A percentile compares a stretch with the other conserved stretches of the same genome.
Conservation (phyloP, 2,329 filamentous ascomycete species). For the Knufia petricola region DNA sequence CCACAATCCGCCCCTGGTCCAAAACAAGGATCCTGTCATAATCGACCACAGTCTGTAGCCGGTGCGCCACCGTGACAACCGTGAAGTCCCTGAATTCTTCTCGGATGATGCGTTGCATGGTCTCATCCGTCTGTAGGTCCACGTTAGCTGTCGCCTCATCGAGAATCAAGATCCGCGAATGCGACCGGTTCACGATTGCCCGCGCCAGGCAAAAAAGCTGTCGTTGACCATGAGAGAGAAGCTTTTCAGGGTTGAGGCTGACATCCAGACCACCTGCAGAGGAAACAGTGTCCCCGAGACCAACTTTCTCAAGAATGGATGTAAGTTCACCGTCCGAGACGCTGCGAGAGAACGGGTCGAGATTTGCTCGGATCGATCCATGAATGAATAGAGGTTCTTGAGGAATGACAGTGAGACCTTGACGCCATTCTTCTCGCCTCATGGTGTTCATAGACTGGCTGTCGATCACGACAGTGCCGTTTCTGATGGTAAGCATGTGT, state of each 20-base stretch:
- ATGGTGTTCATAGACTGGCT: slow-evolving; percentile 33
- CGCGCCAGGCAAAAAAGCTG: slow-evolving; percentile 56
- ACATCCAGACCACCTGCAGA: slow-evolving; percentile 31
- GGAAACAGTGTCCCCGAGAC: slow-evolving; percentile 32
- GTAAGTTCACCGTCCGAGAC: slow-evolving; percentile 33
- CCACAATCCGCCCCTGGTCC: slow-evolving; percentile 25
- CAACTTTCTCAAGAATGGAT: slow-evolving; percentile 38
- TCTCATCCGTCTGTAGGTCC: slow-evolving; percentile 47
- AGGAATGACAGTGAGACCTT: slow-evolving; percentile 34
- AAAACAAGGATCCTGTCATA: slow-evolving; percentile 51
- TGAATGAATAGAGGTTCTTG: slow-evolving; percentile 37
- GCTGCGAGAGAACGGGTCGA: slow-evolving; percentile 33
- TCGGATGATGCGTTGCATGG: slow-evolving; percentile 48
- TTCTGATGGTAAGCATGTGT: slow-evolving; percentile 33
- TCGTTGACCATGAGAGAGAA: slow-evolving; percentile 49
- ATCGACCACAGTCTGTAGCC: slow-evolving; percentile 51
- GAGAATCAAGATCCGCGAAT: slow-evolving; percentile 34
- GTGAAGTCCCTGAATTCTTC: slow-evolving; percentile 47
- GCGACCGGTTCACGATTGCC: slow-evolving; percentile 40
- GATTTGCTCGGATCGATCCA: slow-evolving; percentile 33
- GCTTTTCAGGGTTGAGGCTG: slow-evolving; percentile 36
- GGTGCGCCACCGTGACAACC: slow-evolving; percentile 49
- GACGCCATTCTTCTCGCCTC: slow-evolving; percentile 32
- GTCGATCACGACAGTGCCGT: slow-evolving; percentile 35
- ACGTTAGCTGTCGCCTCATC: slow-evolving; percentile 39